Percentiles rank a stretch among this genome's conserved stretches.
Conservation (phyloP, 805 yeast genomes). For the Saccharomyces paradoxus region DNA sequence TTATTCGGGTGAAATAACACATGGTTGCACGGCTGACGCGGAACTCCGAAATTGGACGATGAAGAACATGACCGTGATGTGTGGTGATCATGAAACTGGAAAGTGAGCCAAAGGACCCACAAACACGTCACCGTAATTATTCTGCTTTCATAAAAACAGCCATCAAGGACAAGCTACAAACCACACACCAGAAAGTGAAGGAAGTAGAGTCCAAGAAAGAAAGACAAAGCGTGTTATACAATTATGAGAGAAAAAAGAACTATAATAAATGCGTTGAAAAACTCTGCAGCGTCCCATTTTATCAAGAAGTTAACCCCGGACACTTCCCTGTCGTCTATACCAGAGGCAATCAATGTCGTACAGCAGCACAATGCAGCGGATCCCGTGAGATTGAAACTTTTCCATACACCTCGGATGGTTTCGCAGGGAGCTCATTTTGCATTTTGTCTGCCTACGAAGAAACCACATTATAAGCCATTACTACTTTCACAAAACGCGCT, state of each 20-base stretch:
- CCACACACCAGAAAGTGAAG: neutral
- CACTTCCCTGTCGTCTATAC: slow-evolving; percentile 24
- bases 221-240: neutral
- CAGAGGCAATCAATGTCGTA: slow-evolving; percentile 23
- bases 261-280: slow-evolving; percentile 17
- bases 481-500: slow-evolving; percentile 55
- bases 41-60: neutral
- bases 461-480: slow-evolving; percentile 47
- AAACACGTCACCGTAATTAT: neutral
- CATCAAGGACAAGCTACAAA: neutral
- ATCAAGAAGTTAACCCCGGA: slow-evolving; percentile 24
- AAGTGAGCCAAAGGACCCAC: neutral
- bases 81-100: neutral
- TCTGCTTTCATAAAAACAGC: neutral
- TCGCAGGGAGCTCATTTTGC: slow-evolving; percentile 60
- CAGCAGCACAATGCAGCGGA: slow-evolving; percentile 17
- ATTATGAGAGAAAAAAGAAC: slow-evolving; percentile 19
- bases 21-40: neutral
- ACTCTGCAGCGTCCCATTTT: slow-evolving; percentile 18
- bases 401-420: slow-evolving; percentile 43
- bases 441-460: slow-evolving; percentile 58
- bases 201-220: neutral
- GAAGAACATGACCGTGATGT: neutral
- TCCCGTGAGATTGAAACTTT: slow-evolving; percentile 12
- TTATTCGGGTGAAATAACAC: neutral